These are phyloP conservation scores for Populus hybrid DNA, from an alignment of 441 rosid species.

Conservation along the genomic window DNA sequence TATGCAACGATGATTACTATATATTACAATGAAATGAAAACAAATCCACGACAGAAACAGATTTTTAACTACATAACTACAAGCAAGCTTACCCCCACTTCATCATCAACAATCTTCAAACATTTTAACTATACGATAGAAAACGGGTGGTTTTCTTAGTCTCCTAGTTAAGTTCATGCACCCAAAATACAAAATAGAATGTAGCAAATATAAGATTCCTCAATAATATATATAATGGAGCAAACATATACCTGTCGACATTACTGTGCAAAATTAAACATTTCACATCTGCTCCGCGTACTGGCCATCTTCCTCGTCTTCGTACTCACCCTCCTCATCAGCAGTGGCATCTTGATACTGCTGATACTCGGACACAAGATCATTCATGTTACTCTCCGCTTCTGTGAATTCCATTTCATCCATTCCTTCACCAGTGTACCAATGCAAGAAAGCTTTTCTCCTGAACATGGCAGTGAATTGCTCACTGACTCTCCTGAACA, in stretches of 20 bases:
- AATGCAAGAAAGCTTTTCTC: slow-evolving; percentile 50
- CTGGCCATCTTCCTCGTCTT: slow-evolving; percentile 33
- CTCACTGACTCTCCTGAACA: slow-evolving; percentile 49
- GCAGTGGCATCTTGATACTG: slow-evolving; percentile 51
- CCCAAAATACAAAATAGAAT: not conserved
- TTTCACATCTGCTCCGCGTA: slow-evolving; percentile 1
- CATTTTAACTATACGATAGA: not conserved
- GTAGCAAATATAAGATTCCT: not conserved
- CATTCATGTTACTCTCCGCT: slow-evolving; percentile 49
- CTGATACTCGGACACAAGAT: slow-evolving; percentile 43
- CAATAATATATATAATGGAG: not conserved
- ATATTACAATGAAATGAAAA: not conserved
- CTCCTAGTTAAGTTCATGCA: not conserved
- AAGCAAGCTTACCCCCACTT: not conserved
- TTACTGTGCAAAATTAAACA: not conserved
- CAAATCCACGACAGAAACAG: not conserved
- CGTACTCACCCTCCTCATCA: slow-evolving; percentile 35
- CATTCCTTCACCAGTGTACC: slow-evolving; percentile 53
- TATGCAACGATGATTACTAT: not conserved
- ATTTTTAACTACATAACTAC: not conserved
- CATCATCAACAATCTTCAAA: too few relatives aligned
- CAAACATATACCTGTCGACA: not conserved
- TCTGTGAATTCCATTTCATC: slow-evolving; percentile 48
- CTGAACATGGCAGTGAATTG: slow-evolving; percentile 52
- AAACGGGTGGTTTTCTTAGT: not conserved